Base-by-base conservation (phyloP, 164 flowering plant genomes). In the Cinnamomum micranthum region DNA sequence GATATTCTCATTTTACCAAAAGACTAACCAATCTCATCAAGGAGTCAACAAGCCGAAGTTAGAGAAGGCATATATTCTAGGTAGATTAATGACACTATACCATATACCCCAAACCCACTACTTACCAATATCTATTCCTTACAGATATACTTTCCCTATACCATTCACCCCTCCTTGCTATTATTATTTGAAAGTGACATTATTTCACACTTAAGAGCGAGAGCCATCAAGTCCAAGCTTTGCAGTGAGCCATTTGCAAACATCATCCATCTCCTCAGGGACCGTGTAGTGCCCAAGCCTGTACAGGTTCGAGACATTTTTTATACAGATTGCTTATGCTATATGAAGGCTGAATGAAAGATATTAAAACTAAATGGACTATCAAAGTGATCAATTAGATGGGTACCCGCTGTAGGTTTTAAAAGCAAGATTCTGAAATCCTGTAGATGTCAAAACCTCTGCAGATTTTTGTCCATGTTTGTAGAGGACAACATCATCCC, bases 201-300 rank as follows among this genome's bases (percentile, higher is more conserved):
- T n/a, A 62, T 58, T 67, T 25, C 24, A 63, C 60, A 28, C n/a
- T 78, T 70, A 81, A 47, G 77, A 76, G 50, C 83, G 85, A 1
- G 81, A 86, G 11, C 86, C 88, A 31, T 88, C 94, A 24, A 93
- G 94, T 64, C 90, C 91, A 72, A 91, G 79, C 81, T 88, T 86
- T n/a, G 86, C 72, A 24, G 80, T 81, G 65, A 93, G 87, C 96
- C 98, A 95, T 65, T 79, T 84, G 86, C 94, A 83, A 31, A 95
- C 92, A 69, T 93, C 99, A 19, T 93, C 91, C 97, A 91, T 92
- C 79, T 93, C 99, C 75, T 82, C 89, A 3, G 98, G 97, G 59
- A 92, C 85, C 7, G 97, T 92, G 85, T 92, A 90, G 79, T 95
- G 99, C 25, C 98, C 99, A 75, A 95, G 89, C 87, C 99, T 95